Base-by-base conservation (phyloP, 305 asterid genomes). In the Fraxinus baroniana region DNA sequence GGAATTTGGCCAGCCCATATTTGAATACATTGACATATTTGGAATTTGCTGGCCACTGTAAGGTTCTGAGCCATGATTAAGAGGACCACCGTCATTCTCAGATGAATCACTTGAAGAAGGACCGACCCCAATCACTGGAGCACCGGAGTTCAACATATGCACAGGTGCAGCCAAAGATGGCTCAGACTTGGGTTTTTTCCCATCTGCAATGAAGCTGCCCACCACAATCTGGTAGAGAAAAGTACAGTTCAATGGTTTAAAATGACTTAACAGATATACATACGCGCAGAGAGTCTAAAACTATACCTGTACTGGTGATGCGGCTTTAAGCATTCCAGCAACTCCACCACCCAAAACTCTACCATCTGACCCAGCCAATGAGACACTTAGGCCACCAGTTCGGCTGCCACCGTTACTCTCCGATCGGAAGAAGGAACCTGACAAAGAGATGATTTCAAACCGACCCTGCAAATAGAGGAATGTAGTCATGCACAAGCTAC, bases 321-420 rank as follows among this genome's bases (percentile, higher is more conserved):
- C 98, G 22, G 99, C 99, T 88, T 85, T 84, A 24, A 95, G 97
- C 80, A 81, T 22, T 68, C 98, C 99, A 6, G 94, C 93, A 79
- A 95, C 97, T 75, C 96, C 95, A 55, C 99, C 99, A 30, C 97
- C 99, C 87, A 93, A 80, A 46, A 95, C 98, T 79, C 91, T 88
- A 66, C 97, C 97, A 74, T 94, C 97, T 36, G 94, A 46, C 41
- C 97, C 95, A 55, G 98, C 97, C 88, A 95, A 64, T 0, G 97
- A 94, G 76, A 95, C 93, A 13, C 93, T 92, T 87, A 95, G 87
- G 18, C 87, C 87, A 49, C 92, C 89, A 26, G 85, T 77, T 85
- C 87, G 88, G 74, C 85, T 87, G 83, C 86, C 84, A 37, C 90
- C 94, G 30, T 86, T 87, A 82, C 84, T 89, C 79, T 91, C 98